Conservation (phyloP, 441 rosid species). For the Bruguiera hainesii region DNA sequence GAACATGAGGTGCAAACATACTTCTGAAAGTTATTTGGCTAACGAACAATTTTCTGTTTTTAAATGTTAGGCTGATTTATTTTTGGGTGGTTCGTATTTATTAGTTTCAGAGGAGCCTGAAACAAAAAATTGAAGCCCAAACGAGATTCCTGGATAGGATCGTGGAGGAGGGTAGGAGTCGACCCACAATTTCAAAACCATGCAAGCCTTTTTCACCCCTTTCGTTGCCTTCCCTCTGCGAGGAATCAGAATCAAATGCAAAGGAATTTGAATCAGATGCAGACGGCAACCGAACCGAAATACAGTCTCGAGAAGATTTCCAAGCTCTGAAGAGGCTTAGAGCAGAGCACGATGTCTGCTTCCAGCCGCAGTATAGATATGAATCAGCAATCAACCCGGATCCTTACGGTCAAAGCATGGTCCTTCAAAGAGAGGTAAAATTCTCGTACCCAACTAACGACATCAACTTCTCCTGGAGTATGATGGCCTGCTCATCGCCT, state of each 20-base stretch:
- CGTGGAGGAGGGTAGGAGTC: constrained; percentile 28
- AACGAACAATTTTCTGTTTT: too few relatives aligned
- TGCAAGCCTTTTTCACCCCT: constrained; percentile 26
- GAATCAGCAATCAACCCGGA: constrained; percentile 10
- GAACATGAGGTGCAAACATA: constrained; percentile 35
- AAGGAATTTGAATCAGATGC: constrained; percentile 38
- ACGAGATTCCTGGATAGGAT: constrained; percentile 42
- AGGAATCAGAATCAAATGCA: constrained; percentile 43
- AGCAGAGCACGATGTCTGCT: constrained; percentile 17
- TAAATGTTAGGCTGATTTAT: neutral
- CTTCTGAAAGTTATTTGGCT: neutral
- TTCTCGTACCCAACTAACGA: constrained; percentile 16
- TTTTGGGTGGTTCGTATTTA: neutral
- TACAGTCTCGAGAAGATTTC: constrained; percentile 28
- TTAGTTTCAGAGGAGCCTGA: constrained; percentile 48
- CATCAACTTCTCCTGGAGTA: constrained; percentile 35
- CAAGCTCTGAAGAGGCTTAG: constrained; percentile 30
- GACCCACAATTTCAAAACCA: constrained; percentile 20
- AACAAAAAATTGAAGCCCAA: constrained; percentile 51
- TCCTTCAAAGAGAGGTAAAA: constrained; percentile 18
- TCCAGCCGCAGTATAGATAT: constrained; percentile 13
- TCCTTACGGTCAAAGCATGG: constrained; percentile 8
- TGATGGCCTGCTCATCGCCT: constrained; percentile 38
- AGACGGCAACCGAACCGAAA: constrained; percentile 29
- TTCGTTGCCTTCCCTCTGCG: constrained; percentile 47